Base-by-base conservation (phyloP, 768 basidiomycete species). In the Serendipita indica region DNA sequence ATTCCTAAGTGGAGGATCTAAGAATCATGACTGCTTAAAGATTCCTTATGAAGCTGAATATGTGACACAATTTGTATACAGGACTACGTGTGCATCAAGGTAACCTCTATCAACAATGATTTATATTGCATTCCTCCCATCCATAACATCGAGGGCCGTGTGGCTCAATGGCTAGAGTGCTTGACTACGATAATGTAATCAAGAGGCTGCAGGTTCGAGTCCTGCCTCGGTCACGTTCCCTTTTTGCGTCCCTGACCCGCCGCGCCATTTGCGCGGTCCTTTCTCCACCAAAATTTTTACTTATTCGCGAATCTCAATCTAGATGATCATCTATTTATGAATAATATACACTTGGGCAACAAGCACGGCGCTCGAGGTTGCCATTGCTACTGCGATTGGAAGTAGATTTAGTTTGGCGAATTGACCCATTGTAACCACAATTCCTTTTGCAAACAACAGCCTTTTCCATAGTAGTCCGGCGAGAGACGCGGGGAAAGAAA, bases 401-500 rank as follows among this genome's bases (percentile, higher is more conserved):
- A 85, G 61, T 2, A 75, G 60, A 65, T 92, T 92, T 79, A 87
- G 82, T 58, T 72, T 71, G 0, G 84, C 81, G 71, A 96, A 96
- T 33, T 78, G 74, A 60, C 65, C 58, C 63, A 81, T 81, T 28
- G 64, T 74, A 16, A 96, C 76, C 2, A 64, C 63, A 41, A 90
- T 82, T 0, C 76, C 78, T 69, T 89, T 93, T 67, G 87, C 83
- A 60, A 67, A 65, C 58, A 94, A 71, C 58, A 94, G 89, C 14
- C 72, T 67, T 20, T 75, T 71, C 92, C 93, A 97, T 14, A 96
- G 74, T 39, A 98, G 71, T 0, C 92, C 92, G 0, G 90, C 91
- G 14, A 96, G 78, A 58, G 86, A 89, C 0, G 88, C 89, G 3
- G 84, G 84, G 66, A 92, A 93, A 6, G 89, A 87, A 67, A 88